Evolutionary conservation across 1,139 yeast species (phyloP).

Genomic region (Debaryomycetaceae sp.): DNA sequence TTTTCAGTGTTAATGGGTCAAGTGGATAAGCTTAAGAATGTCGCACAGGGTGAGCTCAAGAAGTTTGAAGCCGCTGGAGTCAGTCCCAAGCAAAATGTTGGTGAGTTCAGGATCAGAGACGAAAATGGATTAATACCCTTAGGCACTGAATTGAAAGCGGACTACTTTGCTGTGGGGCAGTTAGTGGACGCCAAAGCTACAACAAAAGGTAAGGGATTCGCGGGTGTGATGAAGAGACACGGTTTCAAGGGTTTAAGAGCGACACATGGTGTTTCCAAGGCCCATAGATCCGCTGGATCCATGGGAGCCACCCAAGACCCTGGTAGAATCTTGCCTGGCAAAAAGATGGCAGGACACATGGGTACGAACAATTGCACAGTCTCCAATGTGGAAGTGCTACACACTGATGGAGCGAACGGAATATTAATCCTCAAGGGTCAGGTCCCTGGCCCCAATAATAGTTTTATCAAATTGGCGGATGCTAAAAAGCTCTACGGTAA

Average conservation of each 20-base stretch:
- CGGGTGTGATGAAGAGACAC: slow-evolving; percentile 97
- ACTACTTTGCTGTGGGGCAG: slow-evolving; percentile 81
- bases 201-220: slow-evolving; percentile 94
- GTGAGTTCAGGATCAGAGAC: slow-evolving; percentile 76
- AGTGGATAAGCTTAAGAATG: slow-evolving; percentile 66
- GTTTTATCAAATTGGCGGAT: slow-evolving; percentile 73
- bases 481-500: slow-evolving; percentile 51
- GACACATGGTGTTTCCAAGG: slow-evolving; percentile 91
- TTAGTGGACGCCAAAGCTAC: slow-evolving; percentile 74
- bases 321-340: slow-evolving; percentile 94
- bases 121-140: slow-evolving; percentile 64
- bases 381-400: slow-evolving; percentile 72
- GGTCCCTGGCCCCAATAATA: slow-evolving; percentile 85
- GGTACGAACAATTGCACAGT: slow-evolving; percentile 75
- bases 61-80: slow-evolving; percentile 78
- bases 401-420: slow-evolving; percentile 78
- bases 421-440: slow-evolving; percentile 83
- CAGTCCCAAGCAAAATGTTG: slow-evolving; percentile 72
- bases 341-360: slow-evolving; percentile 98
- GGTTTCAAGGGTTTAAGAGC: slow-evolving; percentile 91
- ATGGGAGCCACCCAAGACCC: slow-evolving; percentile 95
- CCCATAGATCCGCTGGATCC: slow-evolving; percentile 97
- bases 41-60: slow-evolving; percentile 65
- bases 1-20: slow-evolving; percentile 87
- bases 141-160: slow-evolving; percentile 79